A percentile compares a stretch with the other conserved stretches of the same genome.
Conservation (phyloP, 1,284 basidiomycete species). For the Fomitiporia mediterranea region DNA sequence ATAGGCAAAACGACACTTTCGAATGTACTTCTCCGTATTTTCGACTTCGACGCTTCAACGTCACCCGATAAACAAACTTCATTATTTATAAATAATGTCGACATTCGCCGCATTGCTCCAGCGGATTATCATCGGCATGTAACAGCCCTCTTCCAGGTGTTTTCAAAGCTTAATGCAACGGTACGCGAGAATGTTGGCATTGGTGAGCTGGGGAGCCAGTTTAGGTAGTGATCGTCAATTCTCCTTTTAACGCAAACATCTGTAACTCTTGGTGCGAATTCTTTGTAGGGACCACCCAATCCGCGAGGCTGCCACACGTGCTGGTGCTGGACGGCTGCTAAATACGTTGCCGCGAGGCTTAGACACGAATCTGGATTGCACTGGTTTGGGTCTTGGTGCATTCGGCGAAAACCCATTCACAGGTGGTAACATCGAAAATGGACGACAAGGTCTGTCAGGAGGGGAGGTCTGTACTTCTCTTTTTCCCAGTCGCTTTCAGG, state of each 20-base stretch:
- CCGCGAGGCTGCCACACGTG: constrained; percentile 56
- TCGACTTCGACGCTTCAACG: constrained; percentile 61
- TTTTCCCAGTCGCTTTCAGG: background rate
- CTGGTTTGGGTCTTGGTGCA: constrained; percentile 39
- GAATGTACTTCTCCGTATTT: constrained; percentile 70
- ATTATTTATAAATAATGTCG: constrained; percentile 61
- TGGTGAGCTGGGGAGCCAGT: constrained; percentile 45
- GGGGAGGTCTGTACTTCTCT: constrained; percentile 55
- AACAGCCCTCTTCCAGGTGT: constrained; percentile 79
- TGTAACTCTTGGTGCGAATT: background rate
- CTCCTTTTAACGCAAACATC: too few species aligned
- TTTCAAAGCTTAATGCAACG: constrained; percentile 70
- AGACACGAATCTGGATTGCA: constrained; percentile 59
- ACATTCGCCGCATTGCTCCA: constrained; percentile 59
- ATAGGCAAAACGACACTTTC: constrained; percentile 79
- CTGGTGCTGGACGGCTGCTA: constrained; percentile 60
- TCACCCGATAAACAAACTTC: constrained; percentile 25
- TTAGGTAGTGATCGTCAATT: constrained; percentile 17
- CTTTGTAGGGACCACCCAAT: constrained; percentile 37
- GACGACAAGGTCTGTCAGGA: constrained; percentile 65
- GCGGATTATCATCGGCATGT: constrained; percentile 65
- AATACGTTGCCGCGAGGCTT: constrained; percentile 59
- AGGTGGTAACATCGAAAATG: constrained; percentile 32
- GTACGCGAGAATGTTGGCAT: constrained; percentile 76
- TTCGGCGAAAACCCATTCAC: constrained; percentile 23